Base-by-base conservation (phyloP, 1,284 basidiomycete species). In the Taiwanofungus camphoratus region DNA sequence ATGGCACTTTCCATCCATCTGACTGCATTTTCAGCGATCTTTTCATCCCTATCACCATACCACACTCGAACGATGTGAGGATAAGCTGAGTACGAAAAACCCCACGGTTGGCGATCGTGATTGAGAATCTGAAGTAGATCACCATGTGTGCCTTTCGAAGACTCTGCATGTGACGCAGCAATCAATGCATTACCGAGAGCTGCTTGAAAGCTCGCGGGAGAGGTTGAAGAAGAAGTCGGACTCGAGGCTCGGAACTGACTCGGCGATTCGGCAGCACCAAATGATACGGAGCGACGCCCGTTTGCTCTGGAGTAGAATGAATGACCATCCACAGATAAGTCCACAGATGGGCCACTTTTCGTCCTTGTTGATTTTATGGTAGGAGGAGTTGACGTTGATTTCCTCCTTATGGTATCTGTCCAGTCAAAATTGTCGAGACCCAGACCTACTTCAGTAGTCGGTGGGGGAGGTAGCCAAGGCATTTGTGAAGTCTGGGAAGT, bases 41-140 rank as follows among this genome's bases (percentile, higher is more conserved):
- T 85, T 63, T 98, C 94, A 62, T 98, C 95, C 53, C 76, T 77
- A 53, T 91, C 87, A 2, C 95, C 95, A 52, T 93, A 93, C 92
- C 92, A 98, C 29, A 98, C 82, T 33, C 79, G 80, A 37, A 92
- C 85, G n/a, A 69, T 71, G 54, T 88, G 82, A 8, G 79, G 77
- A 48, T 96, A 86, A 19, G 90, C 77, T 9, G 74, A 61, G 55
- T 89, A 89, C 21, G 83, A 85, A 62, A 89, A 90, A 3, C 87
- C 87, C 87, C 89, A 91, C 0, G 89, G 82, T 52, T 79, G 79
- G 43, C 81, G 80, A 50, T 88, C 87, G 50, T 90, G 87, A 52
- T 93, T 91, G 26, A 97, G 73, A 57, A 98, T 92, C 54, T 90
- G 83, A 45, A 97, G 63, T 6, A 99, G 76, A 65, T 99, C 95